Evolutionary conservation across 768 basidiomycete genomes (phyloP), one percentile per base, ranked within the genome.

Genomic region (Tephrocybe sp.): DNA sequence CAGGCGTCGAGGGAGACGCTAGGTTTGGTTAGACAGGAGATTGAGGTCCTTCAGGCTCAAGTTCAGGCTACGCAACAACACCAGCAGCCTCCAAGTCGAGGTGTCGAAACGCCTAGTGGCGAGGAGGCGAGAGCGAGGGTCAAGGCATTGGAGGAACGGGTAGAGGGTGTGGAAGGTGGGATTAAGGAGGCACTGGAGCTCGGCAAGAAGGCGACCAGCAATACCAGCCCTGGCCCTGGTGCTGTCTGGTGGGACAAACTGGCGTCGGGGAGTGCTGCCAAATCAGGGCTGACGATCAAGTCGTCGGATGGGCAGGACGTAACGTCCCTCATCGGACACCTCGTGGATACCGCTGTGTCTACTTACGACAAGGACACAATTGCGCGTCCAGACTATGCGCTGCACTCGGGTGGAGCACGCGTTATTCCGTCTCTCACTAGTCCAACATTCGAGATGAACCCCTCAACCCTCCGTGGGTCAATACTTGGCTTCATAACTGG

Each of bases 381-480:
- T 31, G 90, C 84, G 1, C 84, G 83, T 34, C 73, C 89, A 0
- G 96, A 99, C 67, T 95, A 82, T 60, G 96, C 97, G 0, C 71
- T 92, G 4, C 85, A 86, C 64, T 88, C 91, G 12, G 82, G 80
- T 5, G 96, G 96, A 2, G 96, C 82, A 2, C 73, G 81, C 0
- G 73, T 92, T 53, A 84, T 97, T 37, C 92, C 93, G 0, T 77
- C 79, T 2, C 80, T 96, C 52, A 98, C 96, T 1, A 87, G 87
- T 34, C 74, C 77, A n/a, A 89, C 92, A 5, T 79, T 86, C 49
- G 84, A 89, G 58, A 68, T 92, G 48, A 73, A 72, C 21, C 84
- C 87, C 0, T 62, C 68, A 4, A 76, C 73, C 2, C 50, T 86
- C 49, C 66, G 69, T 4, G 68, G 73, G 5, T 72, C 82, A 18